Evolutionary conservation across 1,284 basidiomycete species (phyloP).

Genomic region (Rhodofomes roseus): DNA sequence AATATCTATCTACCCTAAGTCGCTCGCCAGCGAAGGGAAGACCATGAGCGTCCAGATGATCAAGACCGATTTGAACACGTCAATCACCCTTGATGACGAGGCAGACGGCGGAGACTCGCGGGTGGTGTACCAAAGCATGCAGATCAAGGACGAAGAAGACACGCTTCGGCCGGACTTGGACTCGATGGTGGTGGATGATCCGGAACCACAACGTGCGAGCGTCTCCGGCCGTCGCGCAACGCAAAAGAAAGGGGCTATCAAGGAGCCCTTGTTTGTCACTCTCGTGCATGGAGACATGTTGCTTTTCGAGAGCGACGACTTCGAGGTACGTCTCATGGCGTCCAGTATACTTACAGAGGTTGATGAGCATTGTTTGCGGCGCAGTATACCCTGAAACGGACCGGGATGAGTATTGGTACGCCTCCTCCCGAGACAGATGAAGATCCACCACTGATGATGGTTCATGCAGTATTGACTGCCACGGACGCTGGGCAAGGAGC

Average conservation of each 20-base stretch:
- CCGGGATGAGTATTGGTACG: constrained; percentile 18
- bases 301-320: constrained; percentile 46
- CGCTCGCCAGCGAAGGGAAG: not conserved
- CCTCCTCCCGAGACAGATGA: not conserved
- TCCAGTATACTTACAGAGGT: not conserved
- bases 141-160: not conserved
- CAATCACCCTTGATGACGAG: not conserved
- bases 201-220: not conserved
- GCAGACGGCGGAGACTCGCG: too few relatives aligned
- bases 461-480: not conserved
- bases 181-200: not conserved
- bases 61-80: not conserved
- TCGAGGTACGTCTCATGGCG: constrained; percentile 38
- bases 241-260: not conserved
- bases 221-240: not conserved
- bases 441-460: not conserved
- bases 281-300: constrained; percentile 57
- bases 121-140: not conserved
- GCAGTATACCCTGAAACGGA: constrained; percentile 15
- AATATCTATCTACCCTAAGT: constrained; percentile 18
- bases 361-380: not conserved
- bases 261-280: constrained; percentile 33
- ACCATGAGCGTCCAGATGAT: not conserved
- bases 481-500: not conserved
- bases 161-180: not conserved